Base-by-base conservation (phyloP, 1,139 yeast genomes). In the Kodamaea anthophila region DNA sequence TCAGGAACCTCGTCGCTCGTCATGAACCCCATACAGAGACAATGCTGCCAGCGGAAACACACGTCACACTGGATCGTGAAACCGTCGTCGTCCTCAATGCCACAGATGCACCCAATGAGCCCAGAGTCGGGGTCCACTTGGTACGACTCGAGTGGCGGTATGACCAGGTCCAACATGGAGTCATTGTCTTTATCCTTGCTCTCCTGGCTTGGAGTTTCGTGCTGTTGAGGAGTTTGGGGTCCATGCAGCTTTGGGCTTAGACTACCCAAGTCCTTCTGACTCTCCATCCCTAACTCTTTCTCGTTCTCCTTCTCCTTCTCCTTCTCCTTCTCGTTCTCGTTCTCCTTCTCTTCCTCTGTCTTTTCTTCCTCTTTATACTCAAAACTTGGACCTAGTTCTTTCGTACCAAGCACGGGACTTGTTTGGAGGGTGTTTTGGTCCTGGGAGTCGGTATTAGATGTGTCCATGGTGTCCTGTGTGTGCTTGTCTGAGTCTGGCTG, bases 31-130 rank as follows among this genome's bases (percentile, higher is more conserved):
- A 85, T 86, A 56, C 97, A 88, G 14, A 75, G 66, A 26, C 94
- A 88, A 58, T 88, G 97, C 51, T 87, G 96, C 96, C 96, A 88
- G 39, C 95, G 74, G 54, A 74, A 80, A 53, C 97, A 88, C 27
- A 75, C 70, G 51, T 87, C 96, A 59, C 97, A 88, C 53, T 87
- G 96, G 37, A 88, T 83, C 1, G 96, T 87, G 52, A 85, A 86
- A 1, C 96, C 96, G 49, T 88, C 97, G 53, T 88, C 97, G 41
- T 88, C 95, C 34, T 79, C 86, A 41, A 70, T 77, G 1, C 79
- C 88, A 61, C 98, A 88, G 4, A 88, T 74, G 58, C 98, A 88
- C 3, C 96, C 86, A 33, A 88, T 88, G 2, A 78, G 58, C 1
- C 96, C 96, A 4, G 87, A 70, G 49, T 86, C 94, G 2, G 85